Evolutionary conservation across 2,329 filamentous ascomycete species (phyloP), one percentile per base, ranked within the genome.

Genomic region (Plectosphaerella sp.): DNA sequence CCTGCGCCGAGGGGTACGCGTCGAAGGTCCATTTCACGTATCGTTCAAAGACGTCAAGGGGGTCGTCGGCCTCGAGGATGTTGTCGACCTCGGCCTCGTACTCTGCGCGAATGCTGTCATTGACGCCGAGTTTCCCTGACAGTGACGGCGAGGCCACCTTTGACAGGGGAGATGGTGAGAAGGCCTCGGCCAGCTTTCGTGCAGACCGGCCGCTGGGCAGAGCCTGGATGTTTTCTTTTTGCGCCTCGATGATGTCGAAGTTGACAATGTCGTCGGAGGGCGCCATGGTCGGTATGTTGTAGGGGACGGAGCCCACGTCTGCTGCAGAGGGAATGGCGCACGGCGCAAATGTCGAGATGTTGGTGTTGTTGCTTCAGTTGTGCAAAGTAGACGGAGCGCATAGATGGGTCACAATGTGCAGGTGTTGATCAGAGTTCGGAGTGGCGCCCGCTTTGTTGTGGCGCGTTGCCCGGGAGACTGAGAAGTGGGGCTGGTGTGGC

Each of bases 161-260:
- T 51, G 83, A 77, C 35, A 82, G 71, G 41, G 79, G 76, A 41
- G 81, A 78, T 51, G 89, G 78, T 56, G 91, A 87, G 79, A 91
- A 91, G 33, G 91, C 82, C 51, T 91, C 83, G 28, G 87, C 91
- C 49, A 99, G 86, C 50, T 94, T 92, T 73, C 86, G 89, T 45
- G 93, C 94, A 41, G 93, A 97, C 58, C 94, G 77, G 20, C 81
- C 94, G 57, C 90, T 88, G 15, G 93, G 92, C 12, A 99, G 80
- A 20, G 91, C 86, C 70, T 97, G 92, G 52, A 99, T 97, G 71
- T 99, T 99, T 74, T 99, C 94, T 73, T 99, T 99, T 63, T 97
- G 92, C 46, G 83, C 84, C 73, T 99, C 94, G 72, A 99, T 97
- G 57, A 97, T 82, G 62, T 96, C 89, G 74, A 99, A 97, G 73